Conservation (phyloP, 495 filamentous ascomycete genomes). For the Cudoniella acicularis region DNA sequence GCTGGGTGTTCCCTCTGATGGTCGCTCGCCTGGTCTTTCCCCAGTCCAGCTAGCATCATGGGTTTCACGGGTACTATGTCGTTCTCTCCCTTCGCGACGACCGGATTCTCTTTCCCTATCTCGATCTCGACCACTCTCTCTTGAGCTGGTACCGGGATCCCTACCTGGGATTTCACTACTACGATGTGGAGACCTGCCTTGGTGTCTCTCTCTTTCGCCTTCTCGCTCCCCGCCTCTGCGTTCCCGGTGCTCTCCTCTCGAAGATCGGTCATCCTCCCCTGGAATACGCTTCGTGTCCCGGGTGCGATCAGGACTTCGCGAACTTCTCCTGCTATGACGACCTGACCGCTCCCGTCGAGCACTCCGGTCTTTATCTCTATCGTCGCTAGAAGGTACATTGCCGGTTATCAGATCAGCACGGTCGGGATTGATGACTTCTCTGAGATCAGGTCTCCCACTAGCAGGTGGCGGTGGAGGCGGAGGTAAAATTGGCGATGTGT, state of each 20-base stretch:
- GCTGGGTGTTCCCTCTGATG: slow-evolving; percentile 2
- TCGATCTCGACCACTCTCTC: slow-evolving; percentile 30
- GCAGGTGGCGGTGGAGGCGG: slow-evolving; percentile 16
- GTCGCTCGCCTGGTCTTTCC: slow-evolving; percentile 5
- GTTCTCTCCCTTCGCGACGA: slow-evolving; percentile 16
- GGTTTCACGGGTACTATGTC: slow-evolving; percentile 9
- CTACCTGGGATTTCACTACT: slow-evolving; percentile 26
- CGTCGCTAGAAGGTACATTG: slow-evolving; percentile 28
- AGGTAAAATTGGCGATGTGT: slow-evolving; percentile 10
- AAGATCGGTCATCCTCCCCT: slow-evolving; percentile 2
- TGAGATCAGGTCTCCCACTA: background rate
- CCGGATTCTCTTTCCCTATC: slow-evolving; percentile 20
- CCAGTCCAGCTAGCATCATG: slow-evolving; percentile 16
- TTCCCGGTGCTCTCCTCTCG: slow-evolving; percentile 22
- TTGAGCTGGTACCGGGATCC: slow-evolving; percentile 20
- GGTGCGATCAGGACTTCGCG: slow-evolving; percentile 29
- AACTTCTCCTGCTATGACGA: slow-evolving; percentile 30
- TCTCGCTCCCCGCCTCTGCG: slow-evolving; percentile 32
- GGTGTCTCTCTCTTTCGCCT: slow-evolving; percentile 21
- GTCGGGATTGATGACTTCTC: slow-evolving; percentile 17
- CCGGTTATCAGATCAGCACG: slow-evolving; percentile 23
- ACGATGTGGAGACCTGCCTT: slow-evolving; percentile 5
- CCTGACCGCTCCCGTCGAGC: slow-evolving; percentile 23
- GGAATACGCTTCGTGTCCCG: slow-evolving; percentile 28
- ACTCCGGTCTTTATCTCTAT: slow-evolving; percentile 25